Base-by-base conservation (phyloP, 257 asterid genomes). In the Capsicum pubescens region DNA sequence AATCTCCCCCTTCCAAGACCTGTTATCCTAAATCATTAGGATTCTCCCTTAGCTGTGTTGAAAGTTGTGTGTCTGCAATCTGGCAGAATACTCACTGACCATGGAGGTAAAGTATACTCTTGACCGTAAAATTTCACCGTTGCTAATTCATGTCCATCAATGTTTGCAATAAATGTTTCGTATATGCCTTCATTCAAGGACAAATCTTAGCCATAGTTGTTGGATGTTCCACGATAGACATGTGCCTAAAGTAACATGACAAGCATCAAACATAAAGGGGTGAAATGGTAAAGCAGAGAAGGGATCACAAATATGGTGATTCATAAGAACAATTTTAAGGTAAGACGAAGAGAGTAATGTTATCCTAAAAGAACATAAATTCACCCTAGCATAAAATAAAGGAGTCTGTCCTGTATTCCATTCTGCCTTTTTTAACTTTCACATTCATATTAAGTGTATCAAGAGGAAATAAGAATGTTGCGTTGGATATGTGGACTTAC, bases 41-140 rank as follows among this genome's bases (percentile, higher is more conserved):
- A 11, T 54, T 1, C 57, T 6, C 12, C 57, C 57, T 54, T 26
- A 67, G 98, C 99, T 39, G 98, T 91, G 87, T 94, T 93, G 84
- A 89, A 92, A 87, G 92, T 98, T 84, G 57, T 9, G 71, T 83
- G 92, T 84, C 86, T 89, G 97, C 99, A 96, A 87, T 96, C 97
- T 60, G 98, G 98, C 87, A 96, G 89, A 80, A 95, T 89, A 87
- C 94, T 94, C 80, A 94, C 99, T 50, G 98, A 95, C 99, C 99
- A 95, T 9, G 99, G 93, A 70, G 98, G 97, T 85, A 95, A 88
- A 84, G 89, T 87, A 87, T 91, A 95, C 54, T 82, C 88, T 83
- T 84, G 91, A 80, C 92, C 93, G 35, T 32, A 89, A 84, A 95
- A 94, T 63, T 82, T 89, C 83, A 95, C 98, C 11, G 89, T 70